phyloP scores from a whole-genome alignment of 108 stramenopile genomes.

The Schizochytrium sp. region DNA sequence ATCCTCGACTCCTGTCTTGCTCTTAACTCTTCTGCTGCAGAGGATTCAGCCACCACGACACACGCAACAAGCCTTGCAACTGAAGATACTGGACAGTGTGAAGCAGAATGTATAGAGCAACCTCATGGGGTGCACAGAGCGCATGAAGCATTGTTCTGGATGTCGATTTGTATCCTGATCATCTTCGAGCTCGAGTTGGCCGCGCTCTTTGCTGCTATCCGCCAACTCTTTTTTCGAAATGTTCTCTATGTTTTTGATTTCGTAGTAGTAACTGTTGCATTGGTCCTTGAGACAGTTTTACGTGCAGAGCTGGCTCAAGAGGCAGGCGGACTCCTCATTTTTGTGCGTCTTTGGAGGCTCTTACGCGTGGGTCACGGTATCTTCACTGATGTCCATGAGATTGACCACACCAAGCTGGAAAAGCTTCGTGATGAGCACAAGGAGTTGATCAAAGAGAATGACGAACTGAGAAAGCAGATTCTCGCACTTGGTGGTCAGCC shows the following conservation, averaged over 20 bases:
- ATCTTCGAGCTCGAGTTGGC: constrained; percentile 43
- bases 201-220: not conserved
- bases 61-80: not conserved
- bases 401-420: constrained; percentile 25
- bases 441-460: constrained; percentile 9
- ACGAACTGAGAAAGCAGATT: not conserved
- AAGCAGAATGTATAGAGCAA: constrained; percentile 18
- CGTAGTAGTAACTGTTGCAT: constrained; percentile 46
- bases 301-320: not conserved
- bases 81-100: constrained; percentile 22
- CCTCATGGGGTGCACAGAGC: constrained; percentile 33
- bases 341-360: constrained; percentile 23
- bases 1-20: not conserved
- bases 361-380: constrained; percentile 43
- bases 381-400: constrained; percentile 46
- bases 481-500: not conserved
- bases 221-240: constrained; percentile 11
- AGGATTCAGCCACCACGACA: constrained; percentile 1
- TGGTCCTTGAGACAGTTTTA: constrained; percentile 17
- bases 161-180: not conserved
- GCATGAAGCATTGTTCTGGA: constrained; percentile 21
- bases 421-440: not conserved
- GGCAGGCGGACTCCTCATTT: constrained; percentile 16
- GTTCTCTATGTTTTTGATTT: constrained; percentile 46
- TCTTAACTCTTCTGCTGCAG: not conserved